Evolutionary conservation across 2,329 filamentous ascomycete species (phyloP).

Genomic region (Calonectria pseudoturangicola): DNA sequence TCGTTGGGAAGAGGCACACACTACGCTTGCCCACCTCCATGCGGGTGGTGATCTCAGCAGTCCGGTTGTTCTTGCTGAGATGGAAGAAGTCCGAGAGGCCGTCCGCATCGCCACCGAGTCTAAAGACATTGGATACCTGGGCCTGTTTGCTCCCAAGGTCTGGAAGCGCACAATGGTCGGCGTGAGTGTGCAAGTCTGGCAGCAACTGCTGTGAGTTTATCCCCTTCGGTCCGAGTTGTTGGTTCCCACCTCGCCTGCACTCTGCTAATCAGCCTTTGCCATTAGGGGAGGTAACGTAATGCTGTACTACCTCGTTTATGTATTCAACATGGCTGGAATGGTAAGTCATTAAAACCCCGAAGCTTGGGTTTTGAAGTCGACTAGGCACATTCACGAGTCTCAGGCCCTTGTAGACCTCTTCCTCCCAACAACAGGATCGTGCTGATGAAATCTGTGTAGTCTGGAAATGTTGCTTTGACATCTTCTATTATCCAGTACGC

Average conservation of each 20-base stretch:
- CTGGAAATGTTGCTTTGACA: conserved; percentile 63
- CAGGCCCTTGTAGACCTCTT: background rate
- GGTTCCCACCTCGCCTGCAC: background rate
- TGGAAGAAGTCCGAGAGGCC: conserved; percentile 70
- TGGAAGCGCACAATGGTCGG: conserved; percentile 72
- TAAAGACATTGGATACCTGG: conserved; percentile 61
- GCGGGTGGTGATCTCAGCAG: conserved; percentile 72
- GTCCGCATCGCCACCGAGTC: conserved; percentile 61
- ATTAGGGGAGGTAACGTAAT: conserved; percentile 70
- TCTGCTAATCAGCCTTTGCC: background rate
- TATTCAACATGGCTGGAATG: conserved; percentile 77
- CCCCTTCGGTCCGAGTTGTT: background rate
- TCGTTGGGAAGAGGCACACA: conserved; percentile 73
- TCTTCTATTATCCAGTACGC: conserved; percentile 74
- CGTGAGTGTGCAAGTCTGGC: conserved; percentile 71
- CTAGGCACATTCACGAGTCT: background rate
- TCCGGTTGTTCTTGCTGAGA: conserved; percentile 74
- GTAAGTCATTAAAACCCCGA: conserved; percentile 27
- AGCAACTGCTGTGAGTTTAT: conserved; percentile 65
- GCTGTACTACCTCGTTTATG: conserved; percentile 77
- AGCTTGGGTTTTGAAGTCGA: background rate
- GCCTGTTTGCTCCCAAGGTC: conserved; percentile 67
- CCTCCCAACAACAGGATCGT: background rate
- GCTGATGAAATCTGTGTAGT: conserved; percentile 37
- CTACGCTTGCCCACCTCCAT: conserved; percentile 74